These are phyloP conservation scores for Mycosarcoma mackinlayi DNA, from an alignment of 1,284 basidiomycete genomes.

Conservation along the genomic window DNA sequence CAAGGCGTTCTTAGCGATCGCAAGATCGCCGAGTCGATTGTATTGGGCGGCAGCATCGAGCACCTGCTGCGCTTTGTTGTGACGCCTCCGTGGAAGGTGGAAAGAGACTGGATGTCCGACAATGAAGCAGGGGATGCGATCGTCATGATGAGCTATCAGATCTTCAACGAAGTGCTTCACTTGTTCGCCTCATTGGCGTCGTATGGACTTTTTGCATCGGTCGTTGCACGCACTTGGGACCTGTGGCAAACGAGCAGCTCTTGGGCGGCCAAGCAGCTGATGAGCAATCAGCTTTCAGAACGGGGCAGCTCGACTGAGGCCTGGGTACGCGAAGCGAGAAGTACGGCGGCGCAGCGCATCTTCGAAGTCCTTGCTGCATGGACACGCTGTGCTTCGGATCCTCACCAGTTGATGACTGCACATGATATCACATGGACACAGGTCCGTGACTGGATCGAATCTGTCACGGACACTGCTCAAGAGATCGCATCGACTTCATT, in stretches of 20 bases:
- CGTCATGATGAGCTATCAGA: conserved; percentile 63
- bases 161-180: conserved; percentile 69
- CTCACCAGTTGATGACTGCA: conserved; percentile 83
- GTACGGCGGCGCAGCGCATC: conserved; percentile 54
- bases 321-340: conserved; percentile 19
- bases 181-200: conserved; percentile 77
- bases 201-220: conserved; percentile 81
- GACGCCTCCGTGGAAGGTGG: conserved; percentile 73
- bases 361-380: conserved; percentile 76
- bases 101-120: conserved; percentile 18
- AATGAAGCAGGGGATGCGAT: conserved; percentile 69
- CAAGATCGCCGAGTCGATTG: conserved; percentile 75
- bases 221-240: conserved; percentile 70
- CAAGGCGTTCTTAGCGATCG: conserved; percentile 77
- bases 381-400: conserved; percentile 85
- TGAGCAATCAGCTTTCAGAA: neutral
- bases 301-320: neutral
- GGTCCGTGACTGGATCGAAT: conserved; percentile 76
- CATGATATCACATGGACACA: conserved; percentile 93
- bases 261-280: conserved; percentile 36
- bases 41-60: conserved; percentile 73
- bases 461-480: conserved; percentile 18
- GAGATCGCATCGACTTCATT: neutral
- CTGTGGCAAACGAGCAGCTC: conserved; percentile 37
- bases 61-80: conserved; percentile 81